Percentiles rank a stretch among this genome's conserved stretches.
These are phyloP conservation scores for Sanguinoderma infundibulare DNA, from an alignment of 1,284 basidiomycete species.

Conservation along the genomic window DNA sequence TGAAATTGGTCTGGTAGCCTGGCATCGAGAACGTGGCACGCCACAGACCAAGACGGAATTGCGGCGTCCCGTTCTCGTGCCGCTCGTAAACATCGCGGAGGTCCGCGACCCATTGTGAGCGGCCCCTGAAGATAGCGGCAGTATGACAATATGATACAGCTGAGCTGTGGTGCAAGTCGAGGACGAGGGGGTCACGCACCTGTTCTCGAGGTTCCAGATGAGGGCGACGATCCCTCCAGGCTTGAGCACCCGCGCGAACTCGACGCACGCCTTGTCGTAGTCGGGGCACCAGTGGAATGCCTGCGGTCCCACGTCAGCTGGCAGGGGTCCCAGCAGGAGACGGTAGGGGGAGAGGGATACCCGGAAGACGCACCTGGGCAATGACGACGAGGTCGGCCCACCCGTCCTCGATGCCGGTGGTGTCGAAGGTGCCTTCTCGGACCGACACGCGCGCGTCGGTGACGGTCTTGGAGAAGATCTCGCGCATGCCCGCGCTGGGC, in stretches of 20 bases:
- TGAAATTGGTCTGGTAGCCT: conserved; percentile 57
- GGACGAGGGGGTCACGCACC: conserved; percentile 42
- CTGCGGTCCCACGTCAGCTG: conserved; percentile 38
- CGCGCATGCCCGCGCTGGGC: conserved; percentile 76
- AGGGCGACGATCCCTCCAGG: conserved; percentile 65
- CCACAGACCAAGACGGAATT: conserved; percentile 77
- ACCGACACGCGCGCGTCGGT: conserved; percentile 54
- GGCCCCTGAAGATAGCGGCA: conserved; percentile 45
- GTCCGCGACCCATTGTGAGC: conserved; percentile 69
- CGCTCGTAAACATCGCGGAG: conserved; percentile 66
- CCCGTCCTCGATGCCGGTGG: conserved; percentile 55
- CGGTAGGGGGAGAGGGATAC: neutral
- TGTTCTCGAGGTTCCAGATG: conserved; percentile 83
- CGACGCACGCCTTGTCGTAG: conserved; percentile 62
- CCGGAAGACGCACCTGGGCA: conserved; percentile 60
- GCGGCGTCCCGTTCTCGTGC: conserved; percentile 72
- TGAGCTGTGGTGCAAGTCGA: too few relatives aligned
- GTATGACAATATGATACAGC: neutral
- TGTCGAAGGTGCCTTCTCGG: conserved; percentile 67
- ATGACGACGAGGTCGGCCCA: conserved; percentile 79
- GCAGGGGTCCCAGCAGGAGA: neutral
- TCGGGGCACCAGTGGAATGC: conserved; percentile 87
- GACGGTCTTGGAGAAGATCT: conserved; percentile 56
- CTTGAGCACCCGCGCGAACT: conserved; percentile 76
- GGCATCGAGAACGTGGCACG: conserved; percentile 61